These are phyloP conservation scores for Trichoderma afroharzianum DNA, from an alignment of 2,329 filamentous ascomycete species.

Conservation along the genomic window DNA sequence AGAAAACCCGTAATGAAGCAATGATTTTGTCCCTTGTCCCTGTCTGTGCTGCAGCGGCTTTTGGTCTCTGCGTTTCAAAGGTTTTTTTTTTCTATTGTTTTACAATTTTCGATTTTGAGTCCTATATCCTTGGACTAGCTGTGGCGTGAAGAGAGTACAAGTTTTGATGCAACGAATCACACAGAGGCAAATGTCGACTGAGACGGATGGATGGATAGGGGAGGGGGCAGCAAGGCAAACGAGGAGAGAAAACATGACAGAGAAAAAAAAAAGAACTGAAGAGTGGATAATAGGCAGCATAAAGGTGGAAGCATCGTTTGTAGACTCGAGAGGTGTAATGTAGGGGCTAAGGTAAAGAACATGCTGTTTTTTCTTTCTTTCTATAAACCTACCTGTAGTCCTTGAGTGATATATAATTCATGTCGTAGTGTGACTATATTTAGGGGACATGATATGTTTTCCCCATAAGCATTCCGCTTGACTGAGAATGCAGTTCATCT, in stretches of 20 bases:
- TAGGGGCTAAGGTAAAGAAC: neutral
- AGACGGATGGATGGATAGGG: neutral
- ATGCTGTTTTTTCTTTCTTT: neutral
- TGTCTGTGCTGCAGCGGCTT: neutral
- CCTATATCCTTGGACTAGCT: neutral
- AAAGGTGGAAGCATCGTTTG: neutral
- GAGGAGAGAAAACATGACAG: neutral
- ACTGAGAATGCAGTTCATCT: neutral
- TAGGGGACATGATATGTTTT: neutral
- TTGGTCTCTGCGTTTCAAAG: neutral
- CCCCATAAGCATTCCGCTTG: too few relatives aligned
- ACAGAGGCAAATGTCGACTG: neutral
- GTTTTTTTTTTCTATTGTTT: neutral
- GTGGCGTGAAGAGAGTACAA: conserved; percentile 8
- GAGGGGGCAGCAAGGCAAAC: neutral
- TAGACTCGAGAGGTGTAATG: neutral
- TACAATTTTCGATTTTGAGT: neutral
- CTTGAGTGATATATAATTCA: neutral
- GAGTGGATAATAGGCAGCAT: neutral
- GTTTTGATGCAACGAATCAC: neutral
- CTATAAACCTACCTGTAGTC: neutral
- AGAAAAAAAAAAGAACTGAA: neutral
- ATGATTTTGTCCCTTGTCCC: conserved; percentile 45
- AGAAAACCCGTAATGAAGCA: conserved; percentile 48
- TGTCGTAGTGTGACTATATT: neutral